Evolutionary conservation across 805 yeast species (phyloP), one percentile per base, ranked within the genome.

Genomic region (Yarrowia sp.): DNA sequence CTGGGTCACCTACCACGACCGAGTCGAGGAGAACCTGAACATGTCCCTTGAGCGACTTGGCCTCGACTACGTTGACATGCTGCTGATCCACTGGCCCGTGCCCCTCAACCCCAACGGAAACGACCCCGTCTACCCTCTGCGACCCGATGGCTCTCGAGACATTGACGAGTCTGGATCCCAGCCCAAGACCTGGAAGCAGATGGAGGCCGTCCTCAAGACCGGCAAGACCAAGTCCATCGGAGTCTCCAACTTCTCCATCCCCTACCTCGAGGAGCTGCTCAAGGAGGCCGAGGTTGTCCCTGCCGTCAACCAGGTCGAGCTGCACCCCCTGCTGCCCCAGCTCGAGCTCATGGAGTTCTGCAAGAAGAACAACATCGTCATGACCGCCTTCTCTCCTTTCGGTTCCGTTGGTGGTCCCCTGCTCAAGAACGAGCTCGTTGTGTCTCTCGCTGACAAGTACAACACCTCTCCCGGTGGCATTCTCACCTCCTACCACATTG

Each of bases 371-470:
- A 85, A 81, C 70, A 87, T 88, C 69, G 76, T 80, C 39, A 76
- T 88, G 67, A 88, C 88, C 76, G 96, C 96, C 9, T 91, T 90
- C 78, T 87, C 91, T 30, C 95, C 96, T 24, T 71, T 72, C 19
- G 95, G 93, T 7, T 79, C 87, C 2, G 75, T 79, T n/a, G 91
- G 90, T 14, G 91, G 90, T 0, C 91, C 91, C 38, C 81, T 86
- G 61, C 73, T 87, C 72, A 81, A 84, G 69, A 74, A 85, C 64
- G 86, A 86, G 20, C 70, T 79, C 14, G 82, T 88, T 3, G 68
- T 78, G 34, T 78, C 83, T 63, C 75, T 90, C 36, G 91, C 92
- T 14, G 74, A 82, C 68, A 86, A 86, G 76, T 83, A 89, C 73
- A 74, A 76, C 20, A 85, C 81, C 13, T 74, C 83, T 5, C 81